These are phyloP conservation scores for Capsella bursapastoris DNA, from an alignment of 345 rosid species.

Conservation along the genomic window DNA sequence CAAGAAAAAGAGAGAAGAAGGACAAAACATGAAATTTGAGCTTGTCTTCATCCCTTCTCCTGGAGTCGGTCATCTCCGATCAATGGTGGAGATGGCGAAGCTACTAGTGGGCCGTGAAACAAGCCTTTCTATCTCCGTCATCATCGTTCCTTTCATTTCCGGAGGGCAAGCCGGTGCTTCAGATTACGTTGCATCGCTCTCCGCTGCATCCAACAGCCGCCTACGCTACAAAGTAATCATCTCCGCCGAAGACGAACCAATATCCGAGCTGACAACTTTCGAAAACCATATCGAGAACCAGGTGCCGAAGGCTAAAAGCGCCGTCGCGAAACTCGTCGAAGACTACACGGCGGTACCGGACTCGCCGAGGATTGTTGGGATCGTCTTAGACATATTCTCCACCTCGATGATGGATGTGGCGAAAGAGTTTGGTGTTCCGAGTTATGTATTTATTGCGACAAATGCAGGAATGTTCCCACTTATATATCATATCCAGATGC, in stretches of 20 bases:
- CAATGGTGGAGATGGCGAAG: neutral
- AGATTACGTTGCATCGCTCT: neutral
- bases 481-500: conserved; percentile 22
- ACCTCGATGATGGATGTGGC: conserved; percentile 53
- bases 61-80: too few relatives aligned
- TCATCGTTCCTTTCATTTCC: conserved; percentile 32
- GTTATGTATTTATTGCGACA: conserved; percentile 52
- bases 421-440: conserved; percentile 48
- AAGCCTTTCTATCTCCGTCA: conserved; percentile 44
- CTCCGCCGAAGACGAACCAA: conserved; percentile 18
- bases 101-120: conserved; percentile 37
- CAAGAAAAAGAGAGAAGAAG: neutral
- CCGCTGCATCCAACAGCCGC: conserved; percentile 5
- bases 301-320: conserved; percentile 39
- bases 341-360: neutral
- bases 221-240: conserved; percentile 27
- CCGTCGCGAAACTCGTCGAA: conserved; percentile 12
- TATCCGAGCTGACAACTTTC: neutral
- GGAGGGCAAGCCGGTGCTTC: neutral
- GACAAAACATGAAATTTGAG: conserved; percentile 24
- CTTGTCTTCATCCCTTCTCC: too few relatives aligned
- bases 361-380: conserved; percentile 47
- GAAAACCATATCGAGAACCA: conserved; percentile 32
- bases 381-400: conserved; percentile 61
- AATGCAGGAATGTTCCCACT: conserved; percentile 44